Conservation (phyloP, 2,329 filamentous ascomycete species). For the Acrocalymma vagum region DNA sequence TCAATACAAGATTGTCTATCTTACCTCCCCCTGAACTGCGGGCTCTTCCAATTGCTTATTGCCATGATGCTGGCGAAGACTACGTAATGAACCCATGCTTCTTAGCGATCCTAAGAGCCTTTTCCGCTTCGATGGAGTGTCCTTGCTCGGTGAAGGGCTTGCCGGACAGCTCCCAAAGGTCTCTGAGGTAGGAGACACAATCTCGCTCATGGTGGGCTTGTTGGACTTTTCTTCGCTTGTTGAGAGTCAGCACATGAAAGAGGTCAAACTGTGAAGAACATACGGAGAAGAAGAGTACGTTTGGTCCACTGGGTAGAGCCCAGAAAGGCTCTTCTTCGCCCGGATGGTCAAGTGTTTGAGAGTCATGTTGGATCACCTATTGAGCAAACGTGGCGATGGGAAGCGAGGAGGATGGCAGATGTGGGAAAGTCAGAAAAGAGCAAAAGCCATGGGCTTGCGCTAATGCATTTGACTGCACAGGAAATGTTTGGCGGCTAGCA, state of each 20-base stretch:
- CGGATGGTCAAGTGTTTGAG: constrained; percentile 34
- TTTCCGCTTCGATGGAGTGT: constrained; percentile 35
- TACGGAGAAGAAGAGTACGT: constrained; percentile 14
- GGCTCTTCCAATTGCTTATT: constrained; percentile 21
- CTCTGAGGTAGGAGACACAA: no score
- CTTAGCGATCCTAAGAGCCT: constrained; percentile 36
- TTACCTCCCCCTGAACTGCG: constrained; percentile 14
- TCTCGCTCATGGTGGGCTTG: no score
- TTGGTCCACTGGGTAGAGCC: constrained; percentile 30
- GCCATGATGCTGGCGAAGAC: constrained; percentile 24
- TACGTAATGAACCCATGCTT: constrained; percentile 36
- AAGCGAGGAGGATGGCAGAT: neutral
- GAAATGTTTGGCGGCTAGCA: no score
- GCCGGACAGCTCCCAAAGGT: no score
- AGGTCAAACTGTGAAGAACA: neutral
- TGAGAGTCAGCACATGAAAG: no score
- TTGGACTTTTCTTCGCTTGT: no score
- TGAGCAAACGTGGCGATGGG: no score
- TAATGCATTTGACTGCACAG: no score
- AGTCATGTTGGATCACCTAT: constrained; percentile 30
- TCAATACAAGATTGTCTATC: neutral
- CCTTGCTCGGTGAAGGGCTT: constrained; percentile 26
- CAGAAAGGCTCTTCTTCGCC: constrained; percentile 40
- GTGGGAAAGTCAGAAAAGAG: neutral
- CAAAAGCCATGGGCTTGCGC: constrained; percentile 1